Evolutionary conservation across 805 yeast genomes (phyloP).

Genomic region (Wickerhamomyces canadensis): DNA sequence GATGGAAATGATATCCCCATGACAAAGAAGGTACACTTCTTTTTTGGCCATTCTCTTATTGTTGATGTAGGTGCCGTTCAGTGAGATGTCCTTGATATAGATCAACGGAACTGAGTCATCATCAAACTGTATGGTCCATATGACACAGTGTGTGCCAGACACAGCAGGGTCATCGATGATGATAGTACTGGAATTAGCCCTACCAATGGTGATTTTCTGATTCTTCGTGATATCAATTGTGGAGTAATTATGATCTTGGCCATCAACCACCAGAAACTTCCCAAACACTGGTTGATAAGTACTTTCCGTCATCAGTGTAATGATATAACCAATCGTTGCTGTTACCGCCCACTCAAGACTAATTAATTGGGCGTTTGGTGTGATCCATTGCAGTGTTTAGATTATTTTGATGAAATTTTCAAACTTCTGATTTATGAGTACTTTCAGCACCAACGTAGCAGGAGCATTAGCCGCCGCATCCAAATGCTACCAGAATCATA

Average conservation of each 20-base stretch:
- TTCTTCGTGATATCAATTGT: constrained; percentile 26
- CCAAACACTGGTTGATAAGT: constrained; percentile 7
- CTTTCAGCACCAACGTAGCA: too few species aligned
- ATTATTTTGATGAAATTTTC: too few species aligned
- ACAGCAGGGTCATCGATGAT: constrained; percentile 32
- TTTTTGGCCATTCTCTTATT: constrained; percentile 27
- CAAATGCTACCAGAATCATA: too few species aligned
- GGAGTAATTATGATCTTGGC: constrained; percentile 1
- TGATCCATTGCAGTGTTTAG: too few species aligned
- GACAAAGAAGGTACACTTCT: constrained; percentile 28
- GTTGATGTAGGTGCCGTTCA: constrained; percentile 47
- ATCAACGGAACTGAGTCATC: constrained; percentile 38
- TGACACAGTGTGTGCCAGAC: constrained; percentile 41
- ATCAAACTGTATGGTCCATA: constrained; percentile 49
- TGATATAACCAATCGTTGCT: too few species aligned
- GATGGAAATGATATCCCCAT: constrained; percentile 36
- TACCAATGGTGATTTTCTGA: constrained; percentile 37
- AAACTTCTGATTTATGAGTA: too few species aligned
- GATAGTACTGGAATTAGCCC: constrained; percentile 30
- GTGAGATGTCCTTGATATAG: constrained; percentile 45
- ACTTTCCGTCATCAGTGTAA: too few species aligned
- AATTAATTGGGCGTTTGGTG: too few species aligned
- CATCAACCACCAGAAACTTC: constrained; percentile 5
- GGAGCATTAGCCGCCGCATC: too few species aligned
- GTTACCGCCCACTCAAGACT: too few species aligned